Conservation (phyloP, 768 basidiomycete species). For the Lactarius hengduanensis region DNA sequence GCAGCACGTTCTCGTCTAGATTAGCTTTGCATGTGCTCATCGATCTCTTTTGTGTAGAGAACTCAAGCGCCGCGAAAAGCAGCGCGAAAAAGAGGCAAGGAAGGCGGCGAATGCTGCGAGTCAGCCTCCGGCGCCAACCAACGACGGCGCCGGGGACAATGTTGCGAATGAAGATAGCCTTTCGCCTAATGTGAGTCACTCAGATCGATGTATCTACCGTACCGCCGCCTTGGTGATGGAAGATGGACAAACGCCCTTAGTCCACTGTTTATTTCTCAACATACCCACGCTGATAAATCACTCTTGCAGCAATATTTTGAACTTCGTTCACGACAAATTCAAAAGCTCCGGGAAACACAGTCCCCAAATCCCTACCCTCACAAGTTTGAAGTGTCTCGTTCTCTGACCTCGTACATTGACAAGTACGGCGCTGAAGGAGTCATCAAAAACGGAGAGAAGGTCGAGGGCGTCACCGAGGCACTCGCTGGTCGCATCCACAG, state of each 20-base stretch:
- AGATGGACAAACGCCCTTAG: neutral
- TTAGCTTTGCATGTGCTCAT: slow-evolving; percentile 32
- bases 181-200: slow-evolving; percentile 76
- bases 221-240: neutral
- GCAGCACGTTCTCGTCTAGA: slow-evolving; percentile 53
- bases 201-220: neutral
- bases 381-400: slow-evolving; percentile 90
- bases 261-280: neutral
- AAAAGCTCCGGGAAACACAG: slow-evolving; percentile 79
- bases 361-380: slow-evolving; percentile 96
- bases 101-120: slow-evolving; percentile 74
- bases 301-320: slow-evolving; percentile 90
- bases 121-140: slow-evolving; percentile 41
- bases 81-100: slow-evolving; percentile 66
- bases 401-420: slow-evolving; percentile 70
- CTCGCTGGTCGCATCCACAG: slow-evolving; percentile 92
- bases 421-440: slow-evolving; percentile 72
- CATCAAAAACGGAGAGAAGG: slow-evolving; percentile 64
- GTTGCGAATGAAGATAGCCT: slow-evolving; percentile 73
- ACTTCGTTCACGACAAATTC: slow-evolving; percentile 84
- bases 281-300: neutral
- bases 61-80: slow-evolving; percentile 90
- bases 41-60: slow-evolving; percentile 54
- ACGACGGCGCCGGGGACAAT: slow-evolving; percentile 38
- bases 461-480: slow-evolving; percentile 55